These are phyloP conservation scores for Pythium phragmitis DNA, from an alignment of 352 stramenopile genomes.

Conservation along the genomic window DNA sequence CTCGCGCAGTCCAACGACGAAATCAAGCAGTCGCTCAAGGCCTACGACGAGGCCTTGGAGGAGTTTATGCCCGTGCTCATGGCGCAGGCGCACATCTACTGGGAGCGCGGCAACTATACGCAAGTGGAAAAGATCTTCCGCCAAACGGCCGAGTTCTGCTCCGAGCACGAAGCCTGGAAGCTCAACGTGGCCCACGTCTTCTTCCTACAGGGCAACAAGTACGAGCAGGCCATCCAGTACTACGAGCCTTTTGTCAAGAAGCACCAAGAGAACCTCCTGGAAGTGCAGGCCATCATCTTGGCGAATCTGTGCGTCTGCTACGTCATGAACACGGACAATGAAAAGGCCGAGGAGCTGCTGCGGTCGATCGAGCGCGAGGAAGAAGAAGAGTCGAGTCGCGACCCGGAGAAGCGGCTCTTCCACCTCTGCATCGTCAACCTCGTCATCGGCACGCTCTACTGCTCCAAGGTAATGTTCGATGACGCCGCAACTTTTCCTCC, in stretches of 20 bases:
- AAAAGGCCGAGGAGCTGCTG: slow-evolving; percentile 95
- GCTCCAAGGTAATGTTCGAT: slow-evolving; percentile 76
- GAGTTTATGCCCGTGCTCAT: slow-evolving; percentile 96
- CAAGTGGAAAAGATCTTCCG: slow-evolving; percentile 96
- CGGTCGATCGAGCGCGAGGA: slow-evolving; percentile 95
- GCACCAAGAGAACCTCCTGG: slow-evolving; percentile 88
- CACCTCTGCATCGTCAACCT: slow-evolving; percentile 98
- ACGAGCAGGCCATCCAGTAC: slow-evolving; percentile 90
- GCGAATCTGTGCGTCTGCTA: slow-evolving; percentile 97
- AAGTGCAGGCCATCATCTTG: slow-evolving; percentile 95
- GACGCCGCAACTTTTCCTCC: not conserved
- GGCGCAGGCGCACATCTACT: slow-evolving; percentile 96
- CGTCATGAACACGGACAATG: slow-evolving; percentile 97
- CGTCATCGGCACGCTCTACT: slow-evolving; percentile 97
- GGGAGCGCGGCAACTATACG: slow-evolving; percentile 95
- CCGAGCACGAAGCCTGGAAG: slow-evolving; percentile 94
- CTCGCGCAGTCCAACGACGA: slow-evolving; percentile 90
- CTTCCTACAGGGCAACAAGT: slow-evolving; percentile 93
- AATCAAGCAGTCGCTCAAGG: slow-evolving; percentile 90
- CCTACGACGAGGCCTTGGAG: slow-evolving; percentile 94
- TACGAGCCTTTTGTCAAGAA: slow-evolving; percentile 96
- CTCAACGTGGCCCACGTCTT: slow-evolving; percentile 96
- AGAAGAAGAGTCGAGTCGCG: slow-evolving; percentile 82
- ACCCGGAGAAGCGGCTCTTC: slow-evolving; percentile 90
- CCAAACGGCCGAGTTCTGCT: slow-evolving; percentile 95